phyloP scores from a whole-genome alignment of 768 basidiomycete species.

The Cystobasidium ongulense region DNA sequence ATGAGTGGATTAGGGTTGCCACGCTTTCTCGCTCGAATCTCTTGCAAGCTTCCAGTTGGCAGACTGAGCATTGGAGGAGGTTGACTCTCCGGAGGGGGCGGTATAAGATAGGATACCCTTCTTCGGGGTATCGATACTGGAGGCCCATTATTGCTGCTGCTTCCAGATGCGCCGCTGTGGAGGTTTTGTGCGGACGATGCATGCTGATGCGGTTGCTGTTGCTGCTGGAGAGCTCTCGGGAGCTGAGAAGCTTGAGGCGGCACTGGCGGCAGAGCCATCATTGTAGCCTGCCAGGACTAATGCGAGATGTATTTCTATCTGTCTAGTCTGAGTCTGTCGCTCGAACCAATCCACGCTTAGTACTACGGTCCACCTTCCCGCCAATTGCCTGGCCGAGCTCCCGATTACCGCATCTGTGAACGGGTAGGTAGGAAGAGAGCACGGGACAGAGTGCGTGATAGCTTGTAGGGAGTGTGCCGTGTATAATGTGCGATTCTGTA shows the following conservation, averaged over 20 bases:
- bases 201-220: background rate
- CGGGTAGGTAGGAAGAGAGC: too few relatives aligned
- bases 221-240: background rate
- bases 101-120: conserved; percentile 16
- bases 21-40: background rate
- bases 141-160: background rate
- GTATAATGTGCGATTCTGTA: too few relatives aligned
- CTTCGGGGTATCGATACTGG: background rate
- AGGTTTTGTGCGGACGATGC: background rate
- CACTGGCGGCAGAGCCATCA: background rate
- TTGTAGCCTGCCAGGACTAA: background rate
- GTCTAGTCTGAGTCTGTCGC: too few relatives aligned
- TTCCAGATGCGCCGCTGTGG: background rate
- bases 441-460: too few relatives aligned
- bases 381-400: too few relatives aligned
- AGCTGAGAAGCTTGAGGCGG: background rate
- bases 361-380: too few relatives aligned
- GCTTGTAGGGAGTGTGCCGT: too few relatives aligned
- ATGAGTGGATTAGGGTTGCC: conserved; percentile 28
- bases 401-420: too few relatives aligned
- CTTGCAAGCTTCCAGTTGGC: conserved; percentile 4
- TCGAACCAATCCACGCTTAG: too few relatives aligned
- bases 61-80: conserved; percentile 16
- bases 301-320: too few relatives aligned
- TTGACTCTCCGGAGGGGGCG: background rate